Evolutionary conservation across 805 yeast species (phyloP).

Genomic region (Kodamaea kaohsiungensis): DNA sequence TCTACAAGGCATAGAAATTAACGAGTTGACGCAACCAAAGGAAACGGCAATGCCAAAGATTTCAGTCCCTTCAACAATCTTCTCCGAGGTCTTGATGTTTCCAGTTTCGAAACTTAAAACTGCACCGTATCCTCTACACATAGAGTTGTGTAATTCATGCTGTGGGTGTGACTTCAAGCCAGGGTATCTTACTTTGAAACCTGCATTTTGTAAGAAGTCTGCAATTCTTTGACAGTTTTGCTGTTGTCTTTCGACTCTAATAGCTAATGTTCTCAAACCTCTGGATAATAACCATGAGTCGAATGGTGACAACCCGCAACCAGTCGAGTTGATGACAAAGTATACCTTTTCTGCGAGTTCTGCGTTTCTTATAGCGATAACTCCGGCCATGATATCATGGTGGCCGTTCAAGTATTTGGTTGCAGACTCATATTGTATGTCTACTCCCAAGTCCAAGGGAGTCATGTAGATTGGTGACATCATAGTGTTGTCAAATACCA

Average conservation of each 20-base stretch:
- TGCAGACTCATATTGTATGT: slow-evolving; percentile 90
- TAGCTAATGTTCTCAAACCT: slow-evolving; percentile 85
- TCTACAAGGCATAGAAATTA: slow-evolving; percentile 90
- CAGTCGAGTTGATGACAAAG: slow-evolving; percentile 84
- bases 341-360: slow-evolving; percentile 68
- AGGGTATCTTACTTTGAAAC: slow-evolving; percentile 82
- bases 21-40: slow-evolving; percentile 90
- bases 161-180: slow-evolving; percentile 84
- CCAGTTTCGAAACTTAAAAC: slow-evolving; percentile 91
- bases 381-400: slow-evolving; percentile 97
- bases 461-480: slow-evolving; percentile 87
- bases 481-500: slow-evolving; percentile 95
- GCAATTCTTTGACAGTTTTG: slow-evolving; percentile 76
- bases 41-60: slow-evolving; percentile 89
- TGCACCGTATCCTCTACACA: slow-evolving; percentile 85
- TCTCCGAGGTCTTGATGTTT: slow-evolving; percentile 59
- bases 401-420: slow-evolving; percentile 93
- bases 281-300: slow-evolving; percentile 88
- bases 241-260: slow-evolving; percentile 83
- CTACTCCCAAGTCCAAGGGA: slow-evolving; percentile 85
- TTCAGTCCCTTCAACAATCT: slow-evolving; percentile 72
- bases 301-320: slow-evolving; percentile 89
- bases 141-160: slow-evolving; percentile 72
- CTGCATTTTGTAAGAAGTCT: slow-evolving; percentile 62
- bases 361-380: slow-evolving; percentile 66